A percentile compares a stretch with the other conserved stretches of the same genome.
Conservation (phyloP, 73 alveolate genomes). For the Stentor coeruleus region DNA sequence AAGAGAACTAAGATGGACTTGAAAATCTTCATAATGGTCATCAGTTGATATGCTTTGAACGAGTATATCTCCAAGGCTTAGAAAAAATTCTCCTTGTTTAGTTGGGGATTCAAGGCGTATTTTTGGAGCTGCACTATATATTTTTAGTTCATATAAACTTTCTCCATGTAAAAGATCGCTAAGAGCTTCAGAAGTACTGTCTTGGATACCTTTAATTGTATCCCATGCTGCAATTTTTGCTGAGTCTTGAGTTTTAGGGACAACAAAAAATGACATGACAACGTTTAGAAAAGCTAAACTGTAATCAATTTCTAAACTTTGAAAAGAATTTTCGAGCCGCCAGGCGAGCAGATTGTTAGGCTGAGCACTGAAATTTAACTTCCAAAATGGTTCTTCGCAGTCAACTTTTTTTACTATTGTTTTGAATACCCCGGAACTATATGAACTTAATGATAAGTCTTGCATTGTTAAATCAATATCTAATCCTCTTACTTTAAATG, state of each 20-base stretch:
- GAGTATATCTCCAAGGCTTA: background rate
- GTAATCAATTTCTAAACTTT: background rate
- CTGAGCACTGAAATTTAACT: background rate
- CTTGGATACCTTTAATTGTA: background rate
- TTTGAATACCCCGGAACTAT: background rate
- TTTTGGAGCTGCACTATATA: background rate
- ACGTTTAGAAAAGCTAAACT: background rate
- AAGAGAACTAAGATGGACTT: background rate
- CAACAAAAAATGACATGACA: background rate
- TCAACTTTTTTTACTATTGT: background rate
- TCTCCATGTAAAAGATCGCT: conserved; percentile 1
- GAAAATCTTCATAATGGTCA: conserved; percentile 4
- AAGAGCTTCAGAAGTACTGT: background rate
- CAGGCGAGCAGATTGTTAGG: background rate
- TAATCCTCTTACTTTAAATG: background rate
- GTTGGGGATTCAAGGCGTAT: background rate
- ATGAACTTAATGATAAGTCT: background rate
- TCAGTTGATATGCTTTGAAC: background rate
- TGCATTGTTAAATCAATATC: background rate
- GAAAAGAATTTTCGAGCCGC: background rate
- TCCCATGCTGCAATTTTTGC: conserved; percentile 24
- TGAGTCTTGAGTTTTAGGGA: conserved; percentile 8
- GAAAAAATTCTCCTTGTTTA: background rate
- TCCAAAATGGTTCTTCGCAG: background rate
- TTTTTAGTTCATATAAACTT: background rate